Evolutionary conservation across 257 asterid genomes (phyloP).

Genomic region (Solanum virginianum): DNA sequence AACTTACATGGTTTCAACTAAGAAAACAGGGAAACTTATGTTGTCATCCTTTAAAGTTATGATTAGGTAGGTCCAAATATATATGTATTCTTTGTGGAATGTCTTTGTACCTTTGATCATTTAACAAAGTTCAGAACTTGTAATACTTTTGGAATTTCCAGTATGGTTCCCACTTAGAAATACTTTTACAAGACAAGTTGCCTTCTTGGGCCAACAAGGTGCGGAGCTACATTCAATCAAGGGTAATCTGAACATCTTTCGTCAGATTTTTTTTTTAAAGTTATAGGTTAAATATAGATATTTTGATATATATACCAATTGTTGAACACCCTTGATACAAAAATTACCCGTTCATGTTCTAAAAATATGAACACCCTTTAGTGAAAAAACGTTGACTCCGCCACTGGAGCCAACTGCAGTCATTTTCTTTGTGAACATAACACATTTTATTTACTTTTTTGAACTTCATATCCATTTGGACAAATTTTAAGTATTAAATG

Average conservation of each 20-base stretch:
- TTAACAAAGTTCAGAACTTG: neutral
- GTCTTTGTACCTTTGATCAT: neutral
- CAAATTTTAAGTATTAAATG: no score
- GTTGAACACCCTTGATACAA: no score
- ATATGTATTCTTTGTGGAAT: neutral
- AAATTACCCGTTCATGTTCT: no score
- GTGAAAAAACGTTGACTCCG: no score
- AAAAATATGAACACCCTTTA: no score
- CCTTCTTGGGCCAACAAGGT: neutral
- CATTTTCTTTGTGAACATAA: neutral
- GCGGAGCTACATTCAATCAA: no score
- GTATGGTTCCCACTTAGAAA: neutral
- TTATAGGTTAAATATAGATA: no score
- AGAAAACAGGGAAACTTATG: neutral
- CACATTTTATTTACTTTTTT: neutral
- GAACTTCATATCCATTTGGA: neutral
- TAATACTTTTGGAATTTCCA: neutral
- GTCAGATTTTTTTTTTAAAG: no score
- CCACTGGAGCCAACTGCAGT: no score
- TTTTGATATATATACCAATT: no score
- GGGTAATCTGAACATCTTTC: rapidly evolving
- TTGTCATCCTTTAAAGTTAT: neutral
- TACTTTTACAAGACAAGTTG: neutral
- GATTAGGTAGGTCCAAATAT: neutral
- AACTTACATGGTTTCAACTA: neutral